Evolutionary conservation across 306 rosid genomes (phyloP).

Genomic region (Prosopis cineraria): DNA sequence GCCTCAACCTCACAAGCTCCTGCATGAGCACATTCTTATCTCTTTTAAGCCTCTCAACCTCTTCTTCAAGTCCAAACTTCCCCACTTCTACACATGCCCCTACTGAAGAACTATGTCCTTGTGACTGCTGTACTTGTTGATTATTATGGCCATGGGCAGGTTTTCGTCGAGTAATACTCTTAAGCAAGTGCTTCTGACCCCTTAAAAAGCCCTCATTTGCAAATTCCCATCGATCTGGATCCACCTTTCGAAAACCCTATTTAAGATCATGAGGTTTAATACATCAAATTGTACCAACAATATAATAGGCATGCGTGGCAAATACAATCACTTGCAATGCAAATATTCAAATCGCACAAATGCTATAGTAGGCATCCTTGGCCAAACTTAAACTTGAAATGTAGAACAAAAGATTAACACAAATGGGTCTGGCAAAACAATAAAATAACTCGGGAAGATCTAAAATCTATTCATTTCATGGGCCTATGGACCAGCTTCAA

Average conservation of each 20-base stretch:
- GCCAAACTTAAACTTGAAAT: constrained; percentile 18
- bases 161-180: constrained; percentile 79
- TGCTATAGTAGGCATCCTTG: constrained; percentile 11
- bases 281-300: too few relatives aligned
- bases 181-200: constrained; percentile 94
- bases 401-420: constrained; percentile 1
- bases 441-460: background rate
- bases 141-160: constrained; percentile 83
- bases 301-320: too few relatives aligned
- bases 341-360: background rate
- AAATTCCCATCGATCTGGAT: constrained; percentile 99
- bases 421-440: background rate
- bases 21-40: constrained; percentile 98
- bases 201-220: constrained; percentile 95
- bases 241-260: constrained; percentile 97
- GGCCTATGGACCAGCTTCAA: background rate
- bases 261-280: constrained; percentile 18
- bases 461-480: constrained; percentile 2
- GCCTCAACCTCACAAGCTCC: constrained; percentile 95
- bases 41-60: constrained; percentile 93
- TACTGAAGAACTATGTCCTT: constrained; percentile 75
- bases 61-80: constrained; percentile 96
- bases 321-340: too few relatives aligned
- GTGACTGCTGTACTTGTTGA: constrained; percentile 72
- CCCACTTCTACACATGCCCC: constrained; percentile 98